Percentiles rank a stretch among this genome's conserved stretches.
These are phyloP conservation scores for Coniochaeta sp. DNA, from an alignment of 2,329 filamentous ascomycete genomes.

Conservation along the genomic window DNA sequence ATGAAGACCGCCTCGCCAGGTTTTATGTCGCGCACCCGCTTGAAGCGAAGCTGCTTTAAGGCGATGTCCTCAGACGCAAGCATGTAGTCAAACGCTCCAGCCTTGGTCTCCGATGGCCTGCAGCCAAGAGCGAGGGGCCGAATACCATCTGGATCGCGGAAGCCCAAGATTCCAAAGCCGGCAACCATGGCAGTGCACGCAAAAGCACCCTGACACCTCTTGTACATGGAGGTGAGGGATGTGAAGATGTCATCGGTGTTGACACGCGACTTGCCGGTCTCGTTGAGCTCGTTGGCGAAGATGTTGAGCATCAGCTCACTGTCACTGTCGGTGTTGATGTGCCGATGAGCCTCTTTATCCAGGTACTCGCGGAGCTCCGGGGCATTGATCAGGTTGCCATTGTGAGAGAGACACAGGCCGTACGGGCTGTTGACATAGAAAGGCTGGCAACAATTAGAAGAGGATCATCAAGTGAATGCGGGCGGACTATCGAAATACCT, in stretches of 20 bases:
- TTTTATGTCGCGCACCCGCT: slow-evolving; percentile 66
- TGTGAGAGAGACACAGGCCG: slow-evolving; percentile 75
- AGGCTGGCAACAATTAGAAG: slow-evolving; percentile 54
- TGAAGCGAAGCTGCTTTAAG: slow-evolving; percentile 73
- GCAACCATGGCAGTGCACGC: slow-evolving; percentile 81
- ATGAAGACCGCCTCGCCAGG: slow-evolving; percentile 85
- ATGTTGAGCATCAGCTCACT: slow-evolving; percentile 84
- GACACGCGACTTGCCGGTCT: slow-evolving; percentile 77
- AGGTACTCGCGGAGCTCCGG: slow-evolving; percentile 62
- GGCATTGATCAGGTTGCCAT: slow-evolving; percentile 81
- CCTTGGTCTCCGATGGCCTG: slow-evolving; percentile 55
- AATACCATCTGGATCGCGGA: slow-evolving; percentile 75
- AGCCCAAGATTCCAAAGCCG: slow-evolving; percentile 70
- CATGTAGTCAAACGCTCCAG: slow-evolving; percentile 73
- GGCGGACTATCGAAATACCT: too few species aligned
- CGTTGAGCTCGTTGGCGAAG: slow-evolving; percentile 76
- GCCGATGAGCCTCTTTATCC: slow-evolving; percentile 71
- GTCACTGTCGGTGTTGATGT: slow-evolving; percentile 87
- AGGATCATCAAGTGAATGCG: not conserved
- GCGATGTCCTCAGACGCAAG: slow-evolving; percentile 86
- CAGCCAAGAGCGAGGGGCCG: slow-evolving; percentile 75
- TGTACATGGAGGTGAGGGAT: slow-evolving; percentile 65
- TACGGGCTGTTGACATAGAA: slow-evolving; percentile 89
- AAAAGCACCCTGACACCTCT: slow-evolving; percentile 69
- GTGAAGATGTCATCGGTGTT: slow-evolving; percentile 76